These are phyloP conservation scores for Hypoxylon rubiginosum DNA, from an alignment of 2,329 filamentous ascomycete species.

Conservation along the genomic window DNA sequence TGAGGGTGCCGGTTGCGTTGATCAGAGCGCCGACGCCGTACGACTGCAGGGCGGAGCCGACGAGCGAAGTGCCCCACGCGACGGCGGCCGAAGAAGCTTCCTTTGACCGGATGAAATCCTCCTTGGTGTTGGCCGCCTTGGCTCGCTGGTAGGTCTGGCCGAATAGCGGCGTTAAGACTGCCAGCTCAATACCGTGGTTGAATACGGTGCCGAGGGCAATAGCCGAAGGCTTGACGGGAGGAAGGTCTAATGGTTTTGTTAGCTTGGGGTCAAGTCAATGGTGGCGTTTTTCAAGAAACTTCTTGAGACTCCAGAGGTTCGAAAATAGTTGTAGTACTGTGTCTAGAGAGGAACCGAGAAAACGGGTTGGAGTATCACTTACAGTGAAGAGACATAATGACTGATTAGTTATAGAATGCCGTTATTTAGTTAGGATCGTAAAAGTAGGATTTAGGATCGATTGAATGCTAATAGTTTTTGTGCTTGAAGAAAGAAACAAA, in stretches of 20 bases:
- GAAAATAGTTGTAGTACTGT: background rate
- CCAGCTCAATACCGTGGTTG: constrained; percentile 92
- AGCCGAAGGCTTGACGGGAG: constrained; percentile 94
- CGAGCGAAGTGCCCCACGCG: constrained; percentile 89
- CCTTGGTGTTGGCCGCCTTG: constrained; percentile 91
- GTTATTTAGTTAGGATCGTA: background rate
- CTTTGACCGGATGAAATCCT: constrained; percentile 95
- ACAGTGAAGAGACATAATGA: constrained; percentile 73
- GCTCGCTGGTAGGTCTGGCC: constrained; percentile 95
- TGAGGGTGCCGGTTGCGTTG: constrained; percentile 94
- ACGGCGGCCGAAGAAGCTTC: constrained; percentile 89
- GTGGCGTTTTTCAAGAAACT: background rate
- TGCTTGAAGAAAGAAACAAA: constrained; percentile 12
- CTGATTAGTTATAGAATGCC: constrained; percentile 30
- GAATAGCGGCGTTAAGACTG: constrained; percentile 89
- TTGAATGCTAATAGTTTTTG: constrained; percentile 8
- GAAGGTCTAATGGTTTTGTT: constrained; percentile 61
- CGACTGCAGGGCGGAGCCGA: constrained; percentile 88
- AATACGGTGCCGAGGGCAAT: constrained; percentile 96
- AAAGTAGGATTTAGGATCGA: constrained; percentile 7
- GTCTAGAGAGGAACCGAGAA: constrained; percentile 6
- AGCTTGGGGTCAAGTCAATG: constrained; percentile 6
- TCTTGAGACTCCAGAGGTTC: background rate
- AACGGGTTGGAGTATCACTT: constrained; percentile 48
- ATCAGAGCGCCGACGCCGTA: constrained; percentile 91